phyloP scores from a whole-genome alignment of 768 basidiomycete species.

The Gautieria morchelliformis region DNA sequence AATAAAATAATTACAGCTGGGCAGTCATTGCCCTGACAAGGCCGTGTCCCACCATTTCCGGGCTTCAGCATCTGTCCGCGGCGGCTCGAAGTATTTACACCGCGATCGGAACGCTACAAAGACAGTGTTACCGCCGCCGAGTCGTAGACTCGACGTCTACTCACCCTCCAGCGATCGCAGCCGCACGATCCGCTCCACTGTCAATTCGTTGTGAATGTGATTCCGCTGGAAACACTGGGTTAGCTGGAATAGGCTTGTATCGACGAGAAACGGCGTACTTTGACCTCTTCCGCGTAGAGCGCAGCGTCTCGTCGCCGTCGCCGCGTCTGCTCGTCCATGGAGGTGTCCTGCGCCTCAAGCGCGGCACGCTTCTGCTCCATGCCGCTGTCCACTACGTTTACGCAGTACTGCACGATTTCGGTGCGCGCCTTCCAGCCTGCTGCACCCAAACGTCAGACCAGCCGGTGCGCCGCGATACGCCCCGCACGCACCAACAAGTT shows the following conservation, averaged over 20 bases:
- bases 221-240: conserved; percentile 37
- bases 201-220: conserved; percentile 66
- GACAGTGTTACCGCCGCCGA: conserved; percentile 4
- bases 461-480: conserved; percentile 9
- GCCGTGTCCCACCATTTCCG: conserved; percentile 18
- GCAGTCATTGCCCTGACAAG: conserved; percentile 1
- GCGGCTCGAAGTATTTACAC: conserved; percentile 71
- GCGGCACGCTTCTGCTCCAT: conserved; percentile 43
- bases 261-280: conserved; percentile 33
- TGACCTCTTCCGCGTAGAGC: conserved; percentile 59
- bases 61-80: conserved; percentile 21
- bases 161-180: conserved; percentile 62
- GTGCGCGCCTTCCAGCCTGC: conserved; percentile 61
- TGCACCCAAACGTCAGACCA: conserved; percentile 7
- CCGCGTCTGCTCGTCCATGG: not conserved
- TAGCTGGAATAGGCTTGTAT: conserved; percentile 8
- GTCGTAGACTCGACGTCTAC: conserved; percentile 15
- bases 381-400: conserved; percentile 55
- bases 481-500: conserved; percentile 56
- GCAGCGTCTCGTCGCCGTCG: conserved; percentile 45
- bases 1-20: not conserved
- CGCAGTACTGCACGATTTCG: conserved; percentile 70
- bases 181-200: conserved; percentile 63
- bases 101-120: conserved; percentile 63
- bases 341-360: conserved; percentile 23